Percentiles rank a stretch among this genome's conserved stretches.
Evolutionary conservation across 2,329 filamentous ascomycete species (phyloP).

Genomic region (Mollisiaceae sp.): DNA sequence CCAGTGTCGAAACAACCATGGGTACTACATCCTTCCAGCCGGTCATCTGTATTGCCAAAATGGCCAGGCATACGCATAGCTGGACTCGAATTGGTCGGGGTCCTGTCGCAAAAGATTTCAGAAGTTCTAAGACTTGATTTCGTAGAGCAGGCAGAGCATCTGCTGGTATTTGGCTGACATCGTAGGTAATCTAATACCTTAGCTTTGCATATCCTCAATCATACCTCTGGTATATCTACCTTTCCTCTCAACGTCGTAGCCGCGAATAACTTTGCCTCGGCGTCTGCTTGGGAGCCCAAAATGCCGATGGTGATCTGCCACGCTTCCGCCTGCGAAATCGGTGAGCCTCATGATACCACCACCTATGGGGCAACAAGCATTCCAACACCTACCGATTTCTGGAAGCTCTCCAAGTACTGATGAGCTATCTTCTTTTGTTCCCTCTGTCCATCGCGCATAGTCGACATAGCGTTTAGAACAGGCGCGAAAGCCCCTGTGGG

Average conservation of each 20-base stretch:
- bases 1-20: constrained; percentile 79
- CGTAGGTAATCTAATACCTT: constrained; percentile 83
- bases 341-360: constrained; percentile 33
- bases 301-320: constrained; percentile 90
- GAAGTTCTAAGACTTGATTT: constrained; percentile 80
- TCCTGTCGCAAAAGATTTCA: constrained; percentile 81
- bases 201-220: constrained; percentile 24
- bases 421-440: constrained; percentile 88
- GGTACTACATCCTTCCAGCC: constrained; percentile 92
- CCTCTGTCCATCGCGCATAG: constrained; percentile 86
- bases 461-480: constrained; percentile 85
- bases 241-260: constrained; percentile 98
- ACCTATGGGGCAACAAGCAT: constrained; percentile 12
- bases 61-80: constrained; percentile 92
- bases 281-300: constrained; percentile 78
- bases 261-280: constrained; percentile 91
- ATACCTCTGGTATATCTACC: constrained; percentile 57
- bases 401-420: constrained; percentile 89
- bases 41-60: constrained; percentile 94
- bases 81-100: constrained; percentile 87
- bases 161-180: constrained; percentile 85
- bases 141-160: constrained; percentile 77
- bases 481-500: constrained; percentile 77
- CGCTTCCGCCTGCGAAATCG: constrained; percentile 71
- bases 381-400: constrained; percentile 85